A percentile compares a stretch with the other conserved stretches of the same genome.
Evolutionary conservation across 1,284 basidiomycete genomes (phyloP).

Genomic region (Marasmius oreades): DNA sequence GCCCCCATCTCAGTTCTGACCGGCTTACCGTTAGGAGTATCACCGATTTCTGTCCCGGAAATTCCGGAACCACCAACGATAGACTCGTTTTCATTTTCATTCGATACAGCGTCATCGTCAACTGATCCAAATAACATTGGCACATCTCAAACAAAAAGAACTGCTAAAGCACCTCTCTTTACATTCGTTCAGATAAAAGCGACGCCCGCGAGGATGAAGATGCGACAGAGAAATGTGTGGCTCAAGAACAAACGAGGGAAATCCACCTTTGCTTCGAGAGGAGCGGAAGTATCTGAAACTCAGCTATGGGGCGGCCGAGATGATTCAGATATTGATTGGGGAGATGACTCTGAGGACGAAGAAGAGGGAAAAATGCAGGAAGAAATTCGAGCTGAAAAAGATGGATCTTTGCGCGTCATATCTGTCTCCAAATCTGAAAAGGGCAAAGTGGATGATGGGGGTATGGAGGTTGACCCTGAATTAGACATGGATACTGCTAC

Average conservation of each 20-base stretch:
- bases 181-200: constrained; percentile 18
- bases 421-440: constrained; percentile 7
- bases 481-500: constrained; percentile 41
- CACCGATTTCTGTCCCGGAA: not conserved
- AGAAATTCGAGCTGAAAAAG: constrained; percentile 1
- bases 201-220: constrained; percentile 18
- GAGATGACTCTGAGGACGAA: constrained; percentile 39
- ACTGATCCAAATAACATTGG: not conserved
- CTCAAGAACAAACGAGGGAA: constrained; percentile 27
- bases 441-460: constrained; percentile 19
- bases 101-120: constrained; percentile 1
- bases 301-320: constrained; percentile 44
- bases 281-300: constrained; percentile 56
- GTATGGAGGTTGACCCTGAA: constrained; percentile 63
- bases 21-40: constrained; percentile 16
- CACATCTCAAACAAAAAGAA: constrained; percentile 13
- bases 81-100: constrained; percentile 24
- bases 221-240: constrained; percentile 14
- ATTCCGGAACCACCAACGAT: constrained; percentile 8
- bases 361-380: constrained; percentile 27
- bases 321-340: constrained; percentile 75
- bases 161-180: constrained; percentile 17
- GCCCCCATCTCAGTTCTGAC: constrained; percentile 27
- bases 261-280: constrained; percentile 44
- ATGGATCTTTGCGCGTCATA: constrained; percentile 1